Evolutionary conservation across 2,329 filamentous ascomycete genomes (phyloP), one percentile per base, ranked within the genome.

Genomic region (Diaporthe aspalathi): DNA sequence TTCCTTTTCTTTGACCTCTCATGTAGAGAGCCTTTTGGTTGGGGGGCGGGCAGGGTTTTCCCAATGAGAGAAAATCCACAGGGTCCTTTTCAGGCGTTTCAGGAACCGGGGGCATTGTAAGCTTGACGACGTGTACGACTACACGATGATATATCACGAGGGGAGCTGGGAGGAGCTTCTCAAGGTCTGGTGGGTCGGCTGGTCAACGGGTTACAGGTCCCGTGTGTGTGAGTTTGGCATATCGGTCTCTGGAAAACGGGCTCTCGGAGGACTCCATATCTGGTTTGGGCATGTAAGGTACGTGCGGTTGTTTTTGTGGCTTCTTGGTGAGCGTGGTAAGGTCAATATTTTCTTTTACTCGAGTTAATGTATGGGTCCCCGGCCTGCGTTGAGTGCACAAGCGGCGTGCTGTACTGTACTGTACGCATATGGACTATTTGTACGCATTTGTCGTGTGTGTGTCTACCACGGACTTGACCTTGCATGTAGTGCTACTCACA

Each of bases 51-150:
- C 40, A 40, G 53, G 17, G 29, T 60, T 49, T 22, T 52, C 16
- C 43, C 60, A 17, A 38, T 29, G 29, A 50, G 45, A 24, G 29
- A 45, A 47, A 24, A 50, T 35, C 60, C 43, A 50, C 27, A 14
- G 32, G 60, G 60, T 63, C 43, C 43, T 68, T 68, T 60, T 38
- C 53, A 60, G 67, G 67, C 67, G 67, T 68, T 68, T 68, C 56
- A 29, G 67, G 53, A 50, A 40, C 53, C 45, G 43, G 60, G 45
- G 38, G n/a, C 50, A 35, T 56, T 56, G n/a, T 67, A 29, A 67
- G 67, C 65, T 60, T 68, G 53, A 68, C 47, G 67, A 68, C 67
- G 67, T 57, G 67, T 68, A 60, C 67, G 67, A 68, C 67, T 60
- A 68, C 67, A 68, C 67, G 53, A 68, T 50, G 67, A 52, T 52